Evolutionary conservation across 2,329 filamentous ascomycete genomes (phyloP), one percentile per base, ranked within the genome.

Genomic region (Aspergillus tanneri): DNA sequence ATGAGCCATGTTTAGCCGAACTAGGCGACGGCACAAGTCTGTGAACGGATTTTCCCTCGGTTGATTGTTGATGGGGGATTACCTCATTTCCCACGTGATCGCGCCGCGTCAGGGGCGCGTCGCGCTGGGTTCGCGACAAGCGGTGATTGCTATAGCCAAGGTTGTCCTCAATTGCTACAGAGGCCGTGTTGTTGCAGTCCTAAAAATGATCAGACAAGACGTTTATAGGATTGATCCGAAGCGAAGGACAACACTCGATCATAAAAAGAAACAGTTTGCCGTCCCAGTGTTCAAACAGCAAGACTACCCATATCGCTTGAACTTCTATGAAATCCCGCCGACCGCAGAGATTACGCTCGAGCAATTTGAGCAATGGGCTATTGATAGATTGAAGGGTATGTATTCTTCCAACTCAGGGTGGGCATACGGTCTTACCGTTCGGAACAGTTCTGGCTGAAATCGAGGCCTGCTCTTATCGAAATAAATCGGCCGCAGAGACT

Each of bases 281-380:
- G 79, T 83, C 16, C 82, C 89, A 14, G 76, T 80, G 46, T 96
- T 85, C 77, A 85, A 88, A 69, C 84, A 90, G 57, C 80, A 86
- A 47, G 79, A 86, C 35, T 99, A 97, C 67, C 83, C 86, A 11
- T 80, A 92, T 69, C 86, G 91, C 47, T 81, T 99, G 63, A 99
- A 95, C 76, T 92, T 96, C 72, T 99, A 99, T 74, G 76, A 83
- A 35, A 79, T 86, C 21, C 88, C 93, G 37, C 93, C 93, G 0
- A 96, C 90, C 0, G 87, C 88, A 39, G 93, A 99, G 65, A 93
- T 99, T 60, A 95, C 90, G 0, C 83, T 99, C 34, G 93, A 99
- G 66, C 86, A 99, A 67, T 99, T 99, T 63, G 93, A 99, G 68
- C 90, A 96, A 80, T 99, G 93, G 93, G 93, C 91, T 9, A 97